Evolutionary conservation across 2,329 filamentous ascomycete genomes (phyloP).

Genomic region (Paramyrothecium roridum): DNA sequence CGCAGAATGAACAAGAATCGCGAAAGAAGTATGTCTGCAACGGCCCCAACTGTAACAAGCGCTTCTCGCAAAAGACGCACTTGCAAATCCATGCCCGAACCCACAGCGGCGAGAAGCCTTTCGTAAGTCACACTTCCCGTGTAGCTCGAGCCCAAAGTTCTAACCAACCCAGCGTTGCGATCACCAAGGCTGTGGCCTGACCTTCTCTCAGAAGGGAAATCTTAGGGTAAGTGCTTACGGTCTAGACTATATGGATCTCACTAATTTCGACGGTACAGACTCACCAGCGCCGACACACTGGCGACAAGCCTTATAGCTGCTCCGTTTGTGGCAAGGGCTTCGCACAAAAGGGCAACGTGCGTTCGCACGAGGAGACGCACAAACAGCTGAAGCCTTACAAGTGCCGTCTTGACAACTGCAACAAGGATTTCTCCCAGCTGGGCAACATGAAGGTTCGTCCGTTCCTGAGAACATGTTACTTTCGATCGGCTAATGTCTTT

Average conservation of each 20-base stretch:
- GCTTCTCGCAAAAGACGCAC: constrained; percentile 89
- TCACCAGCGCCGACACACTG: constrained; percentile 82
- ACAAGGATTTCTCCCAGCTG: constrained; percentile 83
- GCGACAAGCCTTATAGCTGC: constrained; percentile 81
- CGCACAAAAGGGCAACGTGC: constrained; percentile 81
- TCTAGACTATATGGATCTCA: not conserved
- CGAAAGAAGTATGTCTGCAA: constrained; percentile 70
- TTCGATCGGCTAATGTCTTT: constrained; percentile 4
- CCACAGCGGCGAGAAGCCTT: constrained; percentile 88
- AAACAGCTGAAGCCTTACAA: constrained; percentile 72
- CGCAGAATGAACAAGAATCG: constrained; percentile 5
- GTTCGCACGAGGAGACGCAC: constrained; percentile 80
- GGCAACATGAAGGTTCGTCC: constrained; percentile 79
- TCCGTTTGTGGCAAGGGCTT: constrained; percentile 78
- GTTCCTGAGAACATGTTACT: not conserved
- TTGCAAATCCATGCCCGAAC: constrained; percentile 84
- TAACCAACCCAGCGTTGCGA: constrained; percentile 55
- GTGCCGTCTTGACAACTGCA: constrained; percentile 79
- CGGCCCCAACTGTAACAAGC: constrained; percentile 72
- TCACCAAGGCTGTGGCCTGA: constrained; percentile 68
- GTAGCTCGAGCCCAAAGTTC: not conserved
- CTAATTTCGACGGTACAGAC: constrained; percentile 47
- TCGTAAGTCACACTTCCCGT: constrained; percentile 53
- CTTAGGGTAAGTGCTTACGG: constrained; percentile 70
- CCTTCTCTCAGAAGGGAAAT: constrained; percentile 88